Conservation (phyloP, 2,329 filamentous ascomycete genomes). For the Fusarium virguliforme region DNA sequence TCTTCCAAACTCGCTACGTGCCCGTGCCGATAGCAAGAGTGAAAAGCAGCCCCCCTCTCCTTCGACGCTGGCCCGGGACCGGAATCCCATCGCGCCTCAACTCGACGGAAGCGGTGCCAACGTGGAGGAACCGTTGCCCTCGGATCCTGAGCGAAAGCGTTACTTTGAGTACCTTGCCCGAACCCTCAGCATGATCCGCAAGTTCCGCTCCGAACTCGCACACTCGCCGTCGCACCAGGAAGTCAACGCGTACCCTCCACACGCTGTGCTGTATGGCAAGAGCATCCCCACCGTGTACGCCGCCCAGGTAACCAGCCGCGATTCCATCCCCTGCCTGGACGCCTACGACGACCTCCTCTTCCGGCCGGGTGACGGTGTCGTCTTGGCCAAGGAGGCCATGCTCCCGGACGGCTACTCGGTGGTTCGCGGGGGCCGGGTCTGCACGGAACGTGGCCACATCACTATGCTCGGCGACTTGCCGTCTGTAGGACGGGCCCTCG, state of each 20-base stretch:
- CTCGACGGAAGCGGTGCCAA: conserved; percentile 45
- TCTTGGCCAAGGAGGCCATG: conserved; percentile 88
- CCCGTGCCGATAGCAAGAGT: conserved; percentile 61
- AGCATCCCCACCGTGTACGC: conserved; percentile 88
- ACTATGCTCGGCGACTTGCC: conserved; percentile 88
- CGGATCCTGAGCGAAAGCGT: conserved; percentile 51
- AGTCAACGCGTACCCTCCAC: conserved; percentile 84
- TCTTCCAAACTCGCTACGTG: conserved; percentile 63
- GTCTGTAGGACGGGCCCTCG: conserved; percentile 82
- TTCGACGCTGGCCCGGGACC: conserved; percentile 56
- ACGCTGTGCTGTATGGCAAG: conserved; percentile 89
- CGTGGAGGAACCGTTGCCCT: conserved; percentile 47
- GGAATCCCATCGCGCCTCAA: conserved; percentile 50
- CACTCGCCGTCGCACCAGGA: conserved; percentile 72
- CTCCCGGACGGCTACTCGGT: conserved; percentile 84
- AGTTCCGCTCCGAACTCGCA: conserved; percentile 83
- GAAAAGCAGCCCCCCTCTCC: conserved; percentile 53
- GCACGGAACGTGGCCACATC: conserved; percentile 88
- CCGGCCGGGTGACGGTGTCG: conserved; percentile 89
- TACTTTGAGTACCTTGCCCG: conserved; percentile 79
- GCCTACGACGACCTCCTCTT: conserved; percentile 91
- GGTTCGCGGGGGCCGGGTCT: conserved; percentile 81
- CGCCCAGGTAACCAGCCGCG: conserved; percentile 79
- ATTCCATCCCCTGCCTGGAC: conserved; percentile 82
- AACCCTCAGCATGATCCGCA: conserved; percentile 78